These are phyloP conservation scores for Leccinum ochraceum DNA, from an alignment of 768 basidiomycete genomes.

Conservation along the genomic window DNA sequence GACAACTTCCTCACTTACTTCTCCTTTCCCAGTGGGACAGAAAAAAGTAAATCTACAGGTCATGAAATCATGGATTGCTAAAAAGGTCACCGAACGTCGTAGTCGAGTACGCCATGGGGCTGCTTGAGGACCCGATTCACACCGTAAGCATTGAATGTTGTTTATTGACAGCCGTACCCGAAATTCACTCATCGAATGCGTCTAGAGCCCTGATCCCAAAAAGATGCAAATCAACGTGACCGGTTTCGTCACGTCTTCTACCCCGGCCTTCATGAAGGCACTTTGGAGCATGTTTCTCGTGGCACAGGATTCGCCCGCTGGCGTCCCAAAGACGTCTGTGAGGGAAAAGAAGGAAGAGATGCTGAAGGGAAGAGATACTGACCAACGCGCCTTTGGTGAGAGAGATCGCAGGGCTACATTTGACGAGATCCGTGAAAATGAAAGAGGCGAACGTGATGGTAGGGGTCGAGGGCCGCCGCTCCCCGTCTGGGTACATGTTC, in stretches of 20 bases:
- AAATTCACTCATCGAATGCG: slow-evolving; percentile 1
- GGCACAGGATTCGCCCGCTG: slow-evolving; percentile 85
- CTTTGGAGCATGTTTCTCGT: slow-evolving; percentile 91
- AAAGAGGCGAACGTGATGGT: slow-evolving; percentile 47
- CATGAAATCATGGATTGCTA: slow-evolving; percentile 93
- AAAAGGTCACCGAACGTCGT: slow-evolving; percentile 90
- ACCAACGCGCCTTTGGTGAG: slow-evolving; percentile 66
- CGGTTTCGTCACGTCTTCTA: slow-evolving; percentile 89
- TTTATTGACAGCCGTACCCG: not conserved
- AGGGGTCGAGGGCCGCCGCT: slow-evolving; percentile 54
- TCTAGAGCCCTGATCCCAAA: slow-evolving; percentile 86
- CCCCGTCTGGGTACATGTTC: too few species aligned
- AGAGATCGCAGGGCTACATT: slow-evolving; percentile 67
- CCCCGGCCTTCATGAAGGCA: slow-evolving; percentile 80
- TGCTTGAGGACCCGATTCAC: slow-evolving; percentile 82
- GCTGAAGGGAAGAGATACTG: slow-evolving; percentile 62
- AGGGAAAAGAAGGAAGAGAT: slow-evolving; percentile 93
- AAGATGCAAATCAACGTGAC: slow-evolving; percentile 96
- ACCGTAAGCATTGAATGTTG: slow-evolving; percentile 53
- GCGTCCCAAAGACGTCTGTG: slow-evolving; percentile 87
- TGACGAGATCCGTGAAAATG: slow-evolving; percentile 68
- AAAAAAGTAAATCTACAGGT: slow-evolving; percentile 92
- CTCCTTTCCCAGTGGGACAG: slow-evolving; percentile 68
- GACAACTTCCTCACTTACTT: not conserved
- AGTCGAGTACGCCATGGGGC: slow-evolving; percentile 93